Evolutionary conservation across 129 eudicot genomes (phyloP), one percentile per base, ranked within the genome.

Genomic region (Helianthus annuus): DNA sequence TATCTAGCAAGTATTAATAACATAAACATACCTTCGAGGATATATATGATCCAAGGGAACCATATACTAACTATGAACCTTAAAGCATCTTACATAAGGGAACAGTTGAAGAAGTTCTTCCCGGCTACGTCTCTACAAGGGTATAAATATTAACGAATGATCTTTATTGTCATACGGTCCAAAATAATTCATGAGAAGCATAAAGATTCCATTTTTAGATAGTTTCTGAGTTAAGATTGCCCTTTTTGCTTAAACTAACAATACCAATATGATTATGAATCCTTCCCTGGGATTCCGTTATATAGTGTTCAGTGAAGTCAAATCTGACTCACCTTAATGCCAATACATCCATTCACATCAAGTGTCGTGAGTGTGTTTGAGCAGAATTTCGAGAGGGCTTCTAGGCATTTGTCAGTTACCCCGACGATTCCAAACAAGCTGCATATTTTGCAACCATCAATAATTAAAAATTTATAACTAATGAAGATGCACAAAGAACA

Each of bases 371-470:
- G 34, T 72, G 93, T 84, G 42, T 75, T 81, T 44, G 93, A 81
- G 80, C 96, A 88, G 67, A 36, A 84, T 48, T 77, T 75, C 4
- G 97, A 82, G 27, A 94, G 91, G 16, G 78, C 82, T 79, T 85
- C 93, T 78, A 94, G 68, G 83, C 97, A 80, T 76, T 78, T 84
- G 83, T 94, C 97, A 36, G 96, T 90, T 55, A 94, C 91, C 57
- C 98, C 98, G 67, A 94, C 87, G 66, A 90, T 94, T 56, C 98
- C 98, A 81, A 94, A 94, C 83, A 94, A 89, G 85, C 98, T 94
- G 91, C 88, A 85, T 22, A 69, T 48, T 57, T 70, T 48, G 17
- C 51, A 27, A 63, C 59, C 36, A 66, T 65, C 53, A 72, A 29
- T 49, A 39, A 60, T 9, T 4, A 36, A 42, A 68, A 60, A 29